These are phyloP conservation scores for Salix arbutifolia DNA, from an alignment of 345 rosid species.

Conservation along the genomic window DNA sequence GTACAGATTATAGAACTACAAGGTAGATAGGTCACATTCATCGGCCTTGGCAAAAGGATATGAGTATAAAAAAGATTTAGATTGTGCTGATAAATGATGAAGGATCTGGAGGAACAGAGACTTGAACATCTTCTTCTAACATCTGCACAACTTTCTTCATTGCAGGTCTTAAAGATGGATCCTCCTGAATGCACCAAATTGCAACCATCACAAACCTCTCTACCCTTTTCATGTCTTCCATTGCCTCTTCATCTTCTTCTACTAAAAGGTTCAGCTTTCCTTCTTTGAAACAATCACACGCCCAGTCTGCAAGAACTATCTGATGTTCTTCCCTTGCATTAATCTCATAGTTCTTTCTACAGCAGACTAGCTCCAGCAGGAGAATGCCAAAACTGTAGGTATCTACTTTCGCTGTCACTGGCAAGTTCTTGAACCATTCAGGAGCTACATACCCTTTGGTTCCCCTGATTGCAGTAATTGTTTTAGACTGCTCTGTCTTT, in stretches of 20 bases:
- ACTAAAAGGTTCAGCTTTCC: slow-evolving; percentile 5
- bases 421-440: slow-evolving; percentile 42
- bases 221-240: slow-evolving; percentile 3
- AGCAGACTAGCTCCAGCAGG: slow-evolving; percentile 6
- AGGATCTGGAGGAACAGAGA: slow-evolving; percentile 20
- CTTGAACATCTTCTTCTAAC: slow-evolving; percentile 24
- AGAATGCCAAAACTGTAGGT: slow-evolving; percentile 32
- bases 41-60: no score
- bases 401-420: slow-evolving; percentile 42
- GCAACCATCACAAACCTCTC: slow-evolving; percentile 13
- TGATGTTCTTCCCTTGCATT: background rate
- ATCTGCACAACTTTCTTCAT: slow-evolving; percentile 15
- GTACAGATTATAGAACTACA: no score
- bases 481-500: slow-evolving; percentile 23
- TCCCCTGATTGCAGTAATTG: slow-evolving; percentile 28
- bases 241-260: slow-evolving; percentile 21
- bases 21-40: no score
- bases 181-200: slow-evolving; percentile 17
- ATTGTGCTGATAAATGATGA: slow-evolving; percentile 10
- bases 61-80: no score
- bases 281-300: slow-evolving; percentile 18
- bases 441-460: slow-evolving; percentile 43
- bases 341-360: background rate
- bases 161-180: background rate
- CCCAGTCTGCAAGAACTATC: slow-evolving; percentile 4